A percentile compares a stretch with the other conserved stretches of the same genome.
phyloP scores from a whole-genome alignment of 805 yeast genomes.

The Starmerella floricola region DNA sequence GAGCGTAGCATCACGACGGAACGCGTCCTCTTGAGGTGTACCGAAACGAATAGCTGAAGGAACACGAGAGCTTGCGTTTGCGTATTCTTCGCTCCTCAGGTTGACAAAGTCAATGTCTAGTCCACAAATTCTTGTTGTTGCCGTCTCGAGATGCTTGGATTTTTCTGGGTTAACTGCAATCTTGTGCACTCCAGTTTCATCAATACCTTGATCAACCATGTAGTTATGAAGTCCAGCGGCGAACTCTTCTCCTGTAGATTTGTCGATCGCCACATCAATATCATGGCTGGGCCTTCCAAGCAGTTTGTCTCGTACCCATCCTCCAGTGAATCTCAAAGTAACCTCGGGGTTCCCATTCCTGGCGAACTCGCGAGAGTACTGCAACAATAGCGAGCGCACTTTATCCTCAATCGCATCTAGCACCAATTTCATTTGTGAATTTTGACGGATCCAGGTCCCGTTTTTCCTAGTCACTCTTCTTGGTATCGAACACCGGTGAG shows the following conservation, averaged over 20 bases:
- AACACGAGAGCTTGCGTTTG: slow-evolving; percentile 63
- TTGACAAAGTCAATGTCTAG: slow-evolving; percentile 91
- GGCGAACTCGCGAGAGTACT: slow-evolving; percentile 25
- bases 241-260: slow-evolving; percentile 73
- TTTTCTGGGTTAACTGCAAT: slow-evolving; percentile 90
- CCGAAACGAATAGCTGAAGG: slow-evolving; percentile 68
- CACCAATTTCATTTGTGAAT: slow-evolving; percentile 17
- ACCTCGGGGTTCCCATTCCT: slow-evolving; percentile 25
- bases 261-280: slow-evolving; percentile 81
- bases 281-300: slow-evolving; percentile 73
- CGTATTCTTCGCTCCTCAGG: slow-evolving; percentile 74
- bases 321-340: slow-evolving; percentile 79
- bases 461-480: too few species aligned
- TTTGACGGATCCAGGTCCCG: too few species aligned
- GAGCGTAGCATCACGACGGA: slow-evolving; percentile 87
- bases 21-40: slow-evolving; percentile 83
- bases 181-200: slow-evolving; percentile 44
- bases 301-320: slow-evolving; percentile 95
- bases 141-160: slow-evolving; percentile 92
- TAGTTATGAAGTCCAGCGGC: slow-evolving; percentile 52
- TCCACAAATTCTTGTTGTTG: slow-evolving; percentile 75
- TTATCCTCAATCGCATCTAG: slow-evolving; percentile 26
- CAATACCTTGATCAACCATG: slow-evolving; percentile 25
- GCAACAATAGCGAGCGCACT: slow-evolving; percentile 26
- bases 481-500: too few species aligned